Base-by-base conservation (phyloP, 2,329 filamentous ascomycete genomes). In the Ophiostoma himal-ulmi region DNA sequence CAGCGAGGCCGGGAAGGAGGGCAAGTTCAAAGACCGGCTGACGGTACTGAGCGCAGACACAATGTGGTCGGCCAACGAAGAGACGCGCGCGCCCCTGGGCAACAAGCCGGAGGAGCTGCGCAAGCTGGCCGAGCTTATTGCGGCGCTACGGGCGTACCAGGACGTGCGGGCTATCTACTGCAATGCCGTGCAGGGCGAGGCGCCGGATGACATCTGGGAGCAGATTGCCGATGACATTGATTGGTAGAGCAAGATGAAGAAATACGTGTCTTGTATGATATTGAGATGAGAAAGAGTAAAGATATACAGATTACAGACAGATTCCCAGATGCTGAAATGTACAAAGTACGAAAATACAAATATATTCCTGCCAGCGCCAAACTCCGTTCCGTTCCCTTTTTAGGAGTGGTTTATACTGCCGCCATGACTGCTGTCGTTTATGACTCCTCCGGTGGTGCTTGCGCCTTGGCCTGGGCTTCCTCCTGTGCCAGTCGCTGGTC, bases 21-120 rank as follows among this genome's bases (percentile, higher is more conserved):
- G 67, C 36, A 44, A 36, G 20, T 72, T 70, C 48, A 54, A 84
- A 52, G 84, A 91, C 26, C 86, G 83, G 0, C 79, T 96, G 72
- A 86, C 90, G 71, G 86, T 96, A 65, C 82, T 90, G 70, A 89
- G 88, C 74, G 88, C 88, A 22, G 92, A 96, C 70, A 94, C 97
- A 69, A 85, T 97, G 62, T 97, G 92, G 89, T 87, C 90, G 71
- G 86, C 93, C 0, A 95, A 94, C 72, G 87, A 90, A 75, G 93
- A 97, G 73, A 94, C 91, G 0, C 87, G 86, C 77, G 86, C 91
- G 22, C 81, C 82, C 13, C 60, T 72, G 2, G 60, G 36, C 8
- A 75, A 94, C 54, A 85, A 89, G 71, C 83, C 85, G 20, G 81
- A 84, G 17, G 82, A 85, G 14, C 83, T 84, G 0, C 81, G 84